These are phyloP conservation scores for Megacollybia marginata DNA, from an alignment of 768 basidiomycete genomes.

Conservation along the genomic window DNA sequence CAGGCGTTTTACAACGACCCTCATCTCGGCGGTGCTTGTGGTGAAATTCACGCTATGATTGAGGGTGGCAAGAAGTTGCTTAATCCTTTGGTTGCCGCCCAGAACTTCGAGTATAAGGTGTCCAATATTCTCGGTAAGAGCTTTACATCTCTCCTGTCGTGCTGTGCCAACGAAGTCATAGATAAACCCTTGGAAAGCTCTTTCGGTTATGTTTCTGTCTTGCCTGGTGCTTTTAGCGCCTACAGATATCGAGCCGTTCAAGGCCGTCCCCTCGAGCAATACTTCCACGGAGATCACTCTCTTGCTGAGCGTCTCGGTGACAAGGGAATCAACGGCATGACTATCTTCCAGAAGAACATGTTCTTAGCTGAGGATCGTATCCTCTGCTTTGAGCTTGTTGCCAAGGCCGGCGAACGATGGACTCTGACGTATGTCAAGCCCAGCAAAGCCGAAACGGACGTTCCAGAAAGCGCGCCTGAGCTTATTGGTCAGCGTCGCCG, in stretches of 20 bases:
- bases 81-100: slow-evolving; percentile 65
- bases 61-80: slow-evolving; percentile 61
- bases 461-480: slow-evolving; percentile 66
- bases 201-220: slow-evolving; percentile 68
- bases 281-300: slow-evolving; percentile 52
- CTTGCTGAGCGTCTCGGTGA: slow-evolving; percentile 63
- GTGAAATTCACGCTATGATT: slow-evolving; percentile 72
- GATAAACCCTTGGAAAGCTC: slow-evolving; percentile 72
- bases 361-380: slow-evolving; percentile 75
- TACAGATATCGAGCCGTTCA: slow-evolving; percentile 64
- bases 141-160: neutral
- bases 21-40: slow-evolving; percentile 55
- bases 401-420: slow-evolving; percentile 62
- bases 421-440: slow-evolving; percentile 74
- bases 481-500: slow-evolving; percentile 70
- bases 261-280: slow-evolving; percentile 53
- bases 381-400: slow-evolving; percentile 73
- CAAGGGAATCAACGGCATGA: slow-evolving; percentile 71
- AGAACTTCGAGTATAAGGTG: slow-evolving; percentile 78
- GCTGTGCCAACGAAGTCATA: slow-evolving; percentile 11
- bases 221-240: slow-evolving; percentile 73
- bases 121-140: slow-evolving; percentile 59
- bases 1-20: slow-evolving; percentile 52
- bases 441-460: slow-evolving; percentile 70
- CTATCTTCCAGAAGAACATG: slow-evolving; percentile 74